These are phyloP conservation scores for Lachancea lanzarotensis DNA, from an alignment of 805 yeast species.

Conservation along the genomic window DNA sequence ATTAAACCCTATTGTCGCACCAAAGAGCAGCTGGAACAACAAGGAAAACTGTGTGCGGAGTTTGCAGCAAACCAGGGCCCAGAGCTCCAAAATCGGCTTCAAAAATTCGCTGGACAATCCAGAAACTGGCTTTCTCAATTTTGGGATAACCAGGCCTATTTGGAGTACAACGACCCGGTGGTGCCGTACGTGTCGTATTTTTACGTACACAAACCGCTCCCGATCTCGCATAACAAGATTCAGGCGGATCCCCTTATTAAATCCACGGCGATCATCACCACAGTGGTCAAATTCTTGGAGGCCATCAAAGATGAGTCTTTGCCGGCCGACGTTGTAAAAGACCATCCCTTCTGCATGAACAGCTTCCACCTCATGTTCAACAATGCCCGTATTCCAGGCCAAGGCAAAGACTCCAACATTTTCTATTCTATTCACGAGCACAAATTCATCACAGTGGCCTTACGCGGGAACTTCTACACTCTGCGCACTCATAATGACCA, in stretches of 20 bases:
- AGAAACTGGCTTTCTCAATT: slow-evolving; percentile 87
- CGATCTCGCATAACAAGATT: slow-evolving; percentile 35
- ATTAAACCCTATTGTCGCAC: slow-evolving; percentile 59
- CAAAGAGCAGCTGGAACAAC: slow-evolving; percentile 43
- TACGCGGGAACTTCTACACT: slow-evolving; percentile 76
- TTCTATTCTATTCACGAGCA: slow-evolving; percentile 42
- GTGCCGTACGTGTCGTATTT: slow-evolving; percentile 91
- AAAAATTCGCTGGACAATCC: slow-evolving; percentile 44
- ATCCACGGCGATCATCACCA: slow-evolving; percentile 66
- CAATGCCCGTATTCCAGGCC: slow-evolving; percentile 73
- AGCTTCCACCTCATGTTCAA: slow-evolving; percentile 88
- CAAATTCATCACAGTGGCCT: slow-evolving; percentile 64
- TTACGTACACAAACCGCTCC: slow-evolving; percentile 67
- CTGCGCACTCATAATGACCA: slow-evolving; percentile 48
- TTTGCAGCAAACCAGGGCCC: slow-evolving; percentile 66
- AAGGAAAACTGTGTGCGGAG: slow-evolving; percentile 53
- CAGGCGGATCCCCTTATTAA: slow-evolving; percentile 62
- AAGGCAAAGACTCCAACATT: slow-evolving; percentile 55
- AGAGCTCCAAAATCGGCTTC: slow-evolving; percentile 59
- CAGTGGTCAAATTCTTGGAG: slow-evolving; percentile 61
- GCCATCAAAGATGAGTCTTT: slow-evolving; percentile 63
- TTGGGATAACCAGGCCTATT: slow-evolving; percentile 93
- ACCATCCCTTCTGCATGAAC: slow-evolving; percentile 89
- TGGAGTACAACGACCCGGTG: slow-evolving; percentile 89
- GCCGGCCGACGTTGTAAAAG: slow-evolving; percentile 72